phyloP scores from a whole-genome alignment of 2,329 filamentous ascomycete species.

The Colletotrichum coccodes region DNA sequence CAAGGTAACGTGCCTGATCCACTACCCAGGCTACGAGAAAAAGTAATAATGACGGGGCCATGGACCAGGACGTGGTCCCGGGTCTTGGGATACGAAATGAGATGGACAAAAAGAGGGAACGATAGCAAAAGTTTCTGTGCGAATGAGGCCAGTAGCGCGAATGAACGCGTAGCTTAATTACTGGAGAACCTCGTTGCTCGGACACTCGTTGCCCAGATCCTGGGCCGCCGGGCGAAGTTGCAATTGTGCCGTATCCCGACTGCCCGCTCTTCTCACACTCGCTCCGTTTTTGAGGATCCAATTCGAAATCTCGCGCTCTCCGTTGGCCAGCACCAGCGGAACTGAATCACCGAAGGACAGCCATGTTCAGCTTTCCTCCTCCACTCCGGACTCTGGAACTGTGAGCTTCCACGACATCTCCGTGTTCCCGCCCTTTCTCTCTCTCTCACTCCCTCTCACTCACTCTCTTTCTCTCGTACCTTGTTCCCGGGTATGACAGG shows the following conservation, averaged over 20 bases:
- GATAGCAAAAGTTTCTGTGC: not conserved
- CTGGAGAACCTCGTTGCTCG: not conserved
- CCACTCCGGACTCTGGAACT: not conserved
- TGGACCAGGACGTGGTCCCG: not conserved
- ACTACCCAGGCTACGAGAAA: not conserved
- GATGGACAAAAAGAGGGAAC: not conserved
- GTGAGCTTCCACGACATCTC: not conserved
- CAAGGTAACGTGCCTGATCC: not conserved
- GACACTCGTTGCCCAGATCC: not conserved
- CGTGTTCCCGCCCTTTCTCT: not conserved
- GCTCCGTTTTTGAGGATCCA: no score
- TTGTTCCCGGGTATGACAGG: not conserved
- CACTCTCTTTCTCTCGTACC: not conserved
- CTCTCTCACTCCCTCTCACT: not conserved
- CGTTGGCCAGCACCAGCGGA: not conserved
- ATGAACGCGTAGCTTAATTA: not conserved
- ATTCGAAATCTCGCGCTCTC: not conserved
- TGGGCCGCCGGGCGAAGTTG: not conserved
- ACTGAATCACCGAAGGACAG: no score
- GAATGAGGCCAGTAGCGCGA: not conserved
- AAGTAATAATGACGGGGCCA: not conserved
- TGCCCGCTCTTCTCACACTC: no score
- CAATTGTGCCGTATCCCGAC: not conserved
- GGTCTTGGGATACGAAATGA: not conserved
- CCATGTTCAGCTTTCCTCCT: no score